Conservation (phyloP, 345 rosid genomes). For the Hibiscus syriacus region DNA sequence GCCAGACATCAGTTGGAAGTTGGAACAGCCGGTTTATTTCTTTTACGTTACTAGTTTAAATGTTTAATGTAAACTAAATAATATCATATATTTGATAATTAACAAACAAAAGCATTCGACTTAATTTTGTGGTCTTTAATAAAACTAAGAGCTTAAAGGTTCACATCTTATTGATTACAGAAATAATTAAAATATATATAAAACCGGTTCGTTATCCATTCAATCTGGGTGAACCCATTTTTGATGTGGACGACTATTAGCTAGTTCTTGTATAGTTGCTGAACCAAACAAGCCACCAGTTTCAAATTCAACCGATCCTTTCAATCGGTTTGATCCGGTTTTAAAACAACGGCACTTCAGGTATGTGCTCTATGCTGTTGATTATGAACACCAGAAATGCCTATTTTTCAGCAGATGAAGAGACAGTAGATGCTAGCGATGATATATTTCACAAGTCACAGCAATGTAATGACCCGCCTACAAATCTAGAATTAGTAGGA, state of each 20-base stretch:
- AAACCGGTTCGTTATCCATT: too few species aligned
- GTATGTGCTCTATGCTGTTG: background rate
- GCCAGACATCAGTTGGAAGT: background rate
- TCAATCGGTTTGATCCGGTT: background rate
- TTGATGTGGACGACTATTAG: background rate
- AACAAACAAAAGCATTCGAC: too few species aligned
- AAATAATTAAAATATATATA: too few species aligned
- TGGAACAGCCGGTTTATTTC: background rate
- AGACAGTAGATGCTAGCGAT: background rate
- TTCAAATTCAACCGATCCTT: background rate
- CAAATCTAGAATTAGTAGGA: background rate
- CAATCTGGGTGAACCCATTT: too few species aligned
- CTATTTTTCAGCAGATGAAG: background rate
- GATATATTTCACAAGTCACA: background rate
- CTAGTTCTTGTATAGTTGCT: background rate
- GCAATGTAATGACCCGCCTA: background rate
- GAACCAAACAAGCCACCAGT: background rate
- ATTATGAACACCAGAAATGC: background rate
- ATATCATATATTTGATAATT: background rate
- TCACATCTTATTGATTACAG: too few species aligned
- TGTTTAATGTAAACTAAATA: background rate
- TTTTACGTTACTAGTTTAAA: background rate
- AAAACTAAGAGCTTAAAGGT: too few species aligned
- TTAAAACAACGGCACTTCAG: background rate
- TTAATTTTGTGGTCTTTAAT: too few species aligned